Evolutionary conservation across 768 basidiomycete genomes (phyloP).

Genomic region (Psilocybe sp.): DNA sequence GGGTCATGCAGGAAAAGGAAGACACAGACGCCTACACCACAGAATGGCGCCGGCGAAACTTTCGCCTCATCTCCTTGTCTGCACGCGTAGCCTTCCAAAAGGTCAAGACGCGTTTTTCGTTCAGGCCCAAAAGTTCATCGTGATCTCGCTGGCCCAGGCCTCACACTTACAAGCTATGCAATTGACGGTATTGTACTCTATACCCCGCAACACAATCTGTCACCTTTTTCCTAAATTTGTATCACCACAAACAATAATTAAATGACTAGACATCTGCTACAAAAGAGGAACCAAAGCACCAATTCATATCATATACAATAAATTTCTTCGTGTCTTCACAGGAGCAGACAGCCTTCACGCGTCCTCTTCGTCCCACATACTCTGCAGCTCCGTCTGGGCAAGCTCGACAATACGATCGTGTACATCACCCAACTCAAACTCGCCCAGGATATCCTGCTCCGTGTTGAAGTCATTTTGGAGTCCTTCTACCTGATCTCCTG

Average conservation of each 20-base stretch:
- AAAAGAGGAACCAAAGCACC: too few relatives aligned
- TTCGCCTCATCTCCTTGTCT: conserved; percentile 52
- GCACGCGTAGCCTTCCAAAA: conserved; percentile 52
- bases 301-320: too few relatives aligned
- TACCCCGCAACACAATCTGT: too few relatives aligned
- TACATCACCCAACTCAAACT: conserved; percentile 56
- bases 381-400: conserved; percentile 41
- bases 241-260: too few relatives aligned
- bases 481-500: conserved; percentile 59
- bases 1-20: conserved; percentile 67
- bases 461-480: conserved; percentile 57
- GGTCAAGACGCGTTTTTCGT: conserved; percentile 31
- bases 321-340: too few relatives aligned
- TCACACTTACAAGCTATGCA: conserved; percentile 1
- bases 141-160: conserved; percentile 3
- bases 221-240: too few relatives aligned
- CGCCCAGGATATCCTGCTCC: conserved; percentile 59
- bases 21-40: conserved; percentile 58
- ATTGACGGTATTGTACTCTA: background rate
- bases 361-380: conserved; percentile 13
- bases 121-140: conserved; percentile 19
- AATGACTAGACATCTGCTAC: too few relatives aligned
- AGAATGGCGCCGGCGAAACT: conserved; percentile 68
- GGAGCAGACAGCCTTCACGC: background rate
- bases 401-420: conserved; percentile 64